Percentiles rank a stretch among this genome's conserved stretches.
phyloP scores from a whole-genome alignment of 495 filamentous ascomycete species.

The Hypoxylon fuscum region DNA sequence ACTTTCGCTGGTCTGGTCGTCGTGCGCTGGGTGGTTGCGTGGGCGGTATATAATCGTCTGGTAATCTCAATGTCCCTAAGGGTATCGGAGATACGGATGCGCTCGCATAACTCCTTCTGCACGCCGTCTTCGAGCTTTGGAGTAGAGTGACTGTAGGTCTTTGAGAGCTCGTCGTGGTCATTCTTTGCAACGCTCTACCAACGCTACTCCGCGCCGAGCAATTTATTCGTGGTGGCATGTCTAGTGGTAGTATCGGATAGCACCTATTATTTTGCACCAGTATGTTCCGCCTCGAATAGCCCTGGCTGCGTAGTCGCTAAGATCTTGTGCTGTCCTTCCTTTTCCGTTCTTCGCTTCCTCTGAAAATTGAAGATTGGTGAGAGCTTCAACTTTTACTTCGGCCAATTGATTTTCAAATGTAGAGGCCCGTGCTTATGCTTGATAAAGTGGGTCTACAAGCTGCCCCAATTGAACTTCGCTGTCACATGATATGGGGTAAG shows the following conservation, averaged over 20 bases:
- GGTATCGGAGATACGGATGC: conserved; percentile 53
- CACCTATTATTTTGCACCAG: background rate
- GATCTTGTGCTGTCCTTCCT: background rate
- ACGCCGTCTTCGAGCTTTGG: conserved; percentile 30
- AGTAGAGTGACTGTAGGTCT: conserved; percentile 21
- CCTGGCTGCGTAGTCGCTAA: background rate
- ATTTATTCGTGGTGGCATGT: conserved; percentile 39
- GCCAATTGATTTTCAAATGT: conserved; percentile 26
- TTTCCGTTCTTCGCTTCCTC: background rate
- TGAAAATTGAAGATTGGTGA: conserved; percentile 22
- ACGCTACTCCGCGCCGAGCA: conserved; percentile 38
- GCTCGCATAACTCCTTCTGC: conserved; percentile 50
- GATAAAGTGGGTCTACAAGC: background rate
- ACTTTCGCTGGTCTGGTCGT: conserved; percentile 85
- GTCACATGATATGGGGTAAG: too few relatives aligned
- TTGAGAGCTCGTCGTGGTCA: conserved; percentile 12
- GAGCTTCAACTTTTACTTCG: conserved; percentile 27
- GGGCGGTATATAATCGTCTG: conserved; percentile 65
- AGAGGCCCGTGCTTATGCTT: conserved; percentile 21
- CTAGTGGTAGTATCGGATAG: background rate
- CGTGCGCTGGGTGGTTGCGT: conserved; percentile 90
- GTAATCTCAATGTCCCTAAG: conserved; percentile 60
- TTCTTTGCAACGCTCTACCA: conserved; percentile 35
- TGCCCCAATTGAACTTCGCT: conserved; percentile 15
- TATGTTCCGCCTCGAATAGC: background rate